phyloP scores from a whole-genome alignment of 495 filamentous ascomycete species.

The Aspergillus indologenus region DNA sequence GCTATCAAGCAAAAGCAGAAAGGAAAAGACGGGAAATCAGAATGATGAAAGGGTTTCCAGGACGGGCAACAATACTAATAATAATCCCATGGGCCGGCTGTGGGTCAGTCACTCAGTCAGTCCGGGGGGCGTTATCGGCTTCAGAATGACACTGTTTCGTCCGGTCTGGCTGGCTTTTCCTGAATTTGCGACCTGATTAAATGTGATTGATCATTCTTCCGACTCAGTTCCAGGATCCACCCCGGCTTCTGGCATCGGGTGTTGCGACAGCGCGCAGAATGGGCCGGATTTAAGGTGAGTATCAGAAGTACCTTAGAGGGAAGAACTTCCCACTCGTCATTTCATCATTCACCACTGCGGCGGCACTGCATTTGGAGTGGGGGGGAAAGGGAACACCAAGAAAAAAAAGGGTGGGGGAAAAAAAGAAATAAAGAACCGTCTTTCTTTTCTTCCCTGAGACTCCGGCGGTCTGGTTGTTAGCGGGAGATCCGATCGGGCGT shows the following conservation, averaged over 20 bases:
- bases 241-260: not conserved
- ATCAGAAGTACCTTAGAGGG: no score
- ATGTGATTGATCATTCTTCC: not conserved
- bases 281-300: no score
- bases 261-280: no score
- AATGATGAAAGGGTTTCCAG: slow-evolving; percentile 15
- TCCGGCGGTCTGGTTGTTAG: slow-evolving; percentile 30
- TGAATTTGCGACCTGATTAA: no score
- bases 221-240: not conserved
- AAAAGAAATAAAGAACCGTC: not conserved
- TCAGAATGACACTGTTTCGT: no score
- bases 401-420: slow-evolving; percentile 1
- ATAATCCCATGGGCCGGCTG: not conserved
- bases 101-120: not conserved
- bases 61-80: not conserved
- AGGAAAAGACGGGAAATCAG: no score
- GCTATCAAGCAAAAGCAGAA: not conserved
- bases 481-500: slow-evolving; percentile 24
- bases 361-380: not conserved
- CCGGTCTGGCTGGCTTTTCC: no score
- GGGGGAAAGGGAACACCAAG: not conserved
- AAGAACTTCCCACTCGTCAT: no score
- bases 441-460: slow-evolving; percentile 5
- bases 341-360: not conserved
- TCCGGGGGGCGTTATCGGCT: no score